phyloP scores from a whole-genome alignment of 805 yeast species.

The Kodamaea laetipori region DNA sequence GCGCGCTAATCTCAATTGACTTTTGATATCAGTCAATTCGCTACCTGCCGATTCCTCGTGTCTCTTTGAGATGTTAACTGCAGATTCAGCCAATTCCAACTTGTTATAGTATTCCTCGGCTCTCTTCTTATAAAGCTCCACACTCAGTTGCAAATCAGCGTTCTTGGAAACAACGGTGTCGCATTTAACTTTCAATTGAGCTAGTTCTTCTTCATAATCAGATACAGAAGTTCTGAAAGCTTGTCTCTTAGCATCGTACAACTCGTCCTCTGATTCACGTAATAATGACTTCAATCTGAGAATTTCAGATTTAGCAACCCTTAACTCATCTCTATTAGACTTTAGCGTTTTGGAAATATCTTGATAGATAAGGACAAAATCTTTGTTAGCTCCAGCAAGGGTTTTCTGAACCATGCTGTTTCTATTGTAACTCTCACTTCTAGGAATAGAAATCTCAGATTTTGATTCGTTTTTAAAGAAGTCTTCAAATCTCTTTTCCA shows the following conservation, averaged over 20 bases:
- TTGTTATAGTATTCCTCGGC: conserved; percentile 74
- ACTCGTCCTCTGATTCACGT: conserved; percentile 45
- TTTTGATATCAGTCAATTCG: conserved; percentile 48
- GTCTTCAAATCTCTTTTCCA: conserved; percentile 32
- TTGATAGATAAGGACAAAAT: conserved; percentile 51
- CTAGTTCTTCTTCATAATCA: conserved; percentile 40
- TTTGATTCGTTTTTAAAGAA: conserved; percentile 20
- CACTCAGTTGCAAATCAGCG: conserved; percentile 52
- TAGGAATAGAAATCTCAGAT: conserved; percentile 21
- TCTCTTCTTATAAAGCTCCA: conserved; percentile 65
- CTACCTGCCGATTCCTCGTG: conserved; percentile 55
- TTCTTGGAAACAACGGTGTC: conserved; percentile 60
- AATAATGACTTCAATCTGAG: conserved; percentile 43
- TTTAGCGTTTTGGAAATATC: conserved; percentile 50
- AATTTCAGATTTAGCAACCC: conserved; percentile 43
- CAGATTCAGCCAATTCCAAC: conserved; percentile 77
- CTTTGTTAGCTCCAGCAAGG: conserved; percentile 37
- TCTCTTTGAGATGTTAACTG: conserved; percentile 61
- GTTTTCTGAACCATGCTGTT: conserved; percentile 24
- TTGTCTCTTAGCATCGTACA: conserved; percentile 45
- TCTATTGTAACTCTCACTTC: conserved; percentile 39
- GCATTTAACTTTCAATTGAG: conserved; percentile 56
- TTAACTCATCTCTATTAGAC: conserved; percentile 46
- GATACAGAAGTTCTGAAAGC: conserved; percentile 39
- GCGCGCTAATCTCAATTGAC: conserved; percentile 48